A percentile compares a stretch with the other conserved stretches of the same genome.
Conservation (phyloP, 2,329 filamentous ascomycete genomes). For the Aspergillus pseudotamarii region DNA sequence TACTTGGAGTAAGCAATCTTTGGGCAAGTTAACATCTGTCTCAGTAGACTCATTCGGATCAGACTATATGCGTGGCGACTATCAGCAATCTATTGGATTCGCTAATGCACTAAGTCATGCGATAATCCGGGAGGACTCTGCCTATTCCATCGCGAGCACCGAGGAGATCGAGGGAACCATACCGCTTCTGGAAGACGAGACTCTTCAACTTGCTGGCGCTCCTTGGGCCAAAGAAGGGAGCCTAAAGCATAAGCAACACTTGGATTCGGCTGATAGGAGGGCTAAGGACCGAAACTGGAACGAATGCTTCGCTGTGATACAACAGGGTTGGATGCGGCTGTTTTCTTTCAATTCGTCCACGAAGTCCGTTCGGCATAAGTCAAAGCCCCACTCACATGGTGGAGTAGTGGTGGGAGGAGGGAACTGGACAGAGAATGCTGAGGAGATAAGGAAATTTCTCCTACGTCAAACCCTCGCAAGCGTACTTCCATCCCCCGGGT, state of each 20-base stretch:
- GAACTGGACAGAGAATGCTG: constrained; percentile 97
- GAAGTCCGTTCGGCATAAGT: constrained; percentile 71
- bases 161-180: constrained; percentile 64
- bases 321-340: constrained; percentile 89
- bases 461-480: constrained; percentile 91
- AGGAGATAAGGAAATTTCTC: constrained; percentile 82
- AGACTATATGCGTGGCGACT: constrained; percentile 74
- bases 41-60: constrained; percentile 90
- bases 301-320: constrained; percentile 93
- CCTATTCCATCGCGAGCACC: constrained; percentile 53
- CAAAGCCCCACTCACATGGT: constrained; percentile 55
- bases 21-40: constrained; percentile 86
- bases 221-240: constrained; percentile 98
- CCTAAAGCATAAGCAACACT: constrained; percentile 92
- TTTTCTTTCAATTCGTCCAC: constrained; percentile 85
- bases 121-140: constrained; percentile 80
- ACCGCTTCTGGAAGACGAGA: constrained; percentile 86
- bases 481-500: constrained; percentile 84
- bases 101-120: constrained; percentile 95
- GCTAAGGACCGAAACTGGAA: constrained; percentile 93
- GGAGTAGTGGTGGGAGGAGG: constrained; percentile 84
- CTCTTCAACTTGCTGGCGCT: constrained; percentile 85
- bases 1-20: constrained; percentile 91
- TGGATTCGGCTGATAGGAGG: constrained; percentile 87
- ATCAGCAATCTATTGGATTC: constrained; percentile 95